Conservation (phyloP, 257 asterid genomes). For the Pogostemon cablin region DNA sequence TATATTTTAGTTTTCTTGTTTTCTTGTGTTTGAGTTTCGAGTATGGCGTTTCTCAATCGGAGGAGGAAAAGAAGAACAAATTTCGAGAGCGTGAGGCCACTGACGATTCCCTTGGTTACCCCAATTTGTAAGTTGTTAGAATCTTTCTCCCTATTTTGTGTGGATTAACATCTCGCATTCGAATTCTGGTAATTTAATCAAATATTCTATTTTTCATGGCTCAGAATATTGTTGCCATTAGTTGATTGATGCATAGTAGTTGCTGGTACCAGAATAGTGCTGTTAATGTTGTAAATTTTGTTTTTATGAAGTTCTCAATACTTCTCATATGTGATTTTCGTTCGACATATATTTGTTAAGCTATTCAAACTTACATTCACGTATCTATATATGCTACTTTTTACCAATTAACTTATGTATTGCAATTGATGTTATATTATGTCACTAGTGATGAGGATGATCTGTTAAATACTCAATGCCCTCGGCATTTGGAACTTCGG, state of each 20-base stretch:
- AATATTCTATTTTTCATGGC: constrained; percentile 6
- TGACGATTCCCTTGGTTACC: constrained; percentile 89
- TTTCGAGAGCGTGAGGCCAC: constrained; percentile 94
- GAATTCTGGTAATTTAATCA: constrained; percentile 4
- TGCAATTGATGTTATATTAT: constrained; percentile 27
- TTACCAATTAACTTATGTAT: constrained; percentile 9
- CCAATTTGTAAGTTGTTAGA: constrained; percentile 65
- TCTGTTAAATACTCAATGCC: constrained; percentile 90
- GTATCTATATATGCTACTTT: background rate
- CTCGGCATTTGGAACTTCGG: constrained; percentile 92
- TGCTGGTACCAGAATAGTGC: constrained; percentile 11
- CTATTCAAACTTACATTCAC: background rate
- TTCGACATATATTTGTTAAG: background rate
- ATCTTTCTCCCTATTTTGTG: background rate
- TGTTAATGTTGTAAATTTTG: constrained; percentile 10
- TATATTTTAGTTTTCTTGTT: constrained; percentile 53
- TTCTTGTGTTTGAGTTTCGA: constrained; percentile 53
- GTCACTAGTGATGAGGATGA: constrained; percentile 80
- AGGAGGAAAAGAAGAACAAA: constrained; percentile 66
- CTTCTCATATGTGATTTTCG: background rate
- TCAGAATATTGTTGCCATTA: constrained; percentile 9
- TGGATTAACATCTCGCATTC: constrained; percentile 25
- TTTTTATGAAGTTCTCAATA: background rate
- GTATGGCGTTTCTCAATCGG: constrained; percentile 62
- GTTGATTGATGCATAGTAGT: constrained; percentile 6